A percentile compares a stretch with the other conserved stretches of the same genome.
Evolutionary conservation across 2,329 filamentous ascomycete genomes (phyloP).

Genomic region (Ophiosphaerella korrae): DNA sequence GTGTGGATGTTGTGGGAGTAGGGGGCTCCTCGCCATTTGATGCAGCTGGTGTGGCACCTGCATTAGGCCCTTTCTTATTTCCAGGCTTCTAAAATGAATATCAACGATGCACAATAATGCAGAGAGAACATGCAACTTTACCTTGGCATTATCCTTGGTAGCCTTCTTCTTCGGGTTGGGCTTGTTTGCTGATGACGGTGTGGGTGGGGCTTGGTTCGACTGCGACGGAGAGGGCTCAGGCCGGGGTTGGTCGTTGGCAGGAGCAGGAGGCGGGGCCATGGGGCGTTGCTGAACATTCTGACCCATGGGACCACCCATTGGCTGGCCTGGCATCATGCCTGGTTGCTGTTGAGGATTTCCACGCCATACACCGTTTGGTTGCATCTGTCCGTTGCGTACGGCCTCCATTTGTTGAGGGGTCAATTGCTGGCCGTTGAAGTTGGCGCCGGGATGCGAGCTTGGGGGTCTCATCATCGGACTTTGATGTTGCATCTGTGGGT

Average conservation of each 20-base stretch:
- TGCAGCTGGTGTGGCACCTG: constrained; percentile 49
- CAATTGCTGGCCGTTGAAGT: constrained; percentile 66
- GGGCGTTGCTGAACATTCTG: constrained; percentile 74
- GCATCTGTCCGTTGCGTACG: constrained; percentile 46
- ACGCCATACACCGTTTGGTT: constrained; percentile 41
- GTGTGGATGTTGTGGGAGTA: constrained; percentile 56
- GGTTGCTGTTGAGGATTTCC: constrained; percentile 44
- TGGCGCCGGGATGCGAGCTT: constrained; percentile 54
- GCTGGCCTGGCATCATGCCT: constrained; percentile 63
- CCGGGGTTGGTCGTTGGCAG: constrained; percentile 47
- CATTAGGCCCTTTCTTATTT: constrained; percentile 46
- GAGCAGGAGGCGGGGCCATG: constrained; percentile 56
- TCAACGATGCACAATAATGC: constrained; percentile 35
- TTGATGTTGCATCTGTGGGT: constrained; percentile 37
- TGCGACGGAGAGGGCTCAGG: constrained; percentile 56
- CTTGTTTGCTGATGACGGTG: constrained; percentile 75
- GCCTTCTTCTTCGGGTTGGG: constrained; percentile 77
- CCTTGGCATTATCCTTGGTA: constrained; percentile 69
- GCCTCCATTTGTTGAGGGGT: constrained; percentile 62
- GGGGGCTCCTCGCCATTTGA: constrained; percentile 52
- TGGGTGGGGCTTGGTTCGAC: constrained; percentile 67
- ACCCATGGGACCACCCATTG: constrained; percentile 56
- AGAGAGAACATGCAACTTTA: constrained; percentile 51
- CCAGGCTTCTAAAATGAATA: constrained; percentile 47
- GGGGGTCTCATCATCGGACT: constrained; percentile 61